Evolutionary conservation across 2,329 filamentous ascomycete genomes (phyloP).

Genomic region (Clonostachys solani): DNA sequence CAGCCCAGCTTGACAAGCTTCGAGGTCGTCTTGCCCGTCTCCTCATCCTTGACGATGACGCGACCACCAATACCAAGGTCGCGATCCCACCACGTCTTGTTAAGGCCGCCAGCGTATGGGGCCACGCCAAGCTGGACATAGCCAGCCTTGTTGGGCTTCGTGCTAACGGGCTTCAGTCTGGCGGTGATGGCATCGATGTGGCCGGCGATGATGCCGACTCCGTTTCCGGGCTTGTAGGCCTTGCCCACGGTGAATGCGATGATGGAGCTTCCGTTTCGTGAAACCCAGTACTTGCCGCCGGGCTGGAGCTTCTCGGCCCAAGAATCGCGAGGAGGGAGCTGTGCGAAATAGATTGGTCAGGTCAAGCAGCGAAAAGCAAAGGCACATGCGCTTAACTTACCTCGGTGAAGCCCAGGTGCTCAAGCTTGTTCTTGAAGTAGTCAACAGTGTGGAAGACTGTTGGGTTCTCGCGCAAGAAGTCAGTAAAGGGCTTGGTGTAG

Average conservation of each 20-base stretch:
- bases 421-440: slow-evolving; percentile 70
- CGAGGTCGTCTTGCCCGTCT: slow-evolving; percentile 69
- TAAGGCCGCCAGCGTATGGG: slow-evolving; percentile 84
- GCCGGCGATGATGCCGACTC: slow-evolving; percentile 82
- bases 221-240: slow-evolving; percentile 79
- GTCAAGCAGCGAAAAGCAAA: background rate
- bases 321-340: slow-evolving; percentile 73
- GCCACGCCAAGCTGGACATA: slow-evolving; percentile 89
- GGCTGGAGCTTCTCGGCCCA: slow-evolving; percentile 71
- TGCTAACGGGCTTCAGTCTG: slow-evolving; percentile 85
- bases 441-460: slow-evolving; percentile 90
- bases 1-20: slow-evolving; percentile 89
- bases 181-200: slow-evolving; percentile 92
- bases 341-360: slow-evolving; percentile 6
- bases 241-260: slow-evolving; percentile 83
- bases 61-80: slow-evolving; percentile 88
- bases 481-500: slow-evolving; percentile 80
- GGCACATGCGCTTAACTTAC: slow-evolving; percentile 30
- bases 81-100: slow-evolving; percentile 94
- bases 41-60: slow-evolving; percentile 73
- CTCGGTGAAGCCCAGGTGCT: slow-evolving; percentile 67
- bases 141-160: slow-evolving; percentile 77
- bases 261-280: slow-evolving; percentile 79
- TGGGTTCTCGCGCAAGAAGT: slow-evolving; percentile 85
- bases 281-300: slow-evolving; percentile 86